Base-by-base conservation (phyloP, 768 basidiomycete genomes). In the Amanita inopinata region DNA sequence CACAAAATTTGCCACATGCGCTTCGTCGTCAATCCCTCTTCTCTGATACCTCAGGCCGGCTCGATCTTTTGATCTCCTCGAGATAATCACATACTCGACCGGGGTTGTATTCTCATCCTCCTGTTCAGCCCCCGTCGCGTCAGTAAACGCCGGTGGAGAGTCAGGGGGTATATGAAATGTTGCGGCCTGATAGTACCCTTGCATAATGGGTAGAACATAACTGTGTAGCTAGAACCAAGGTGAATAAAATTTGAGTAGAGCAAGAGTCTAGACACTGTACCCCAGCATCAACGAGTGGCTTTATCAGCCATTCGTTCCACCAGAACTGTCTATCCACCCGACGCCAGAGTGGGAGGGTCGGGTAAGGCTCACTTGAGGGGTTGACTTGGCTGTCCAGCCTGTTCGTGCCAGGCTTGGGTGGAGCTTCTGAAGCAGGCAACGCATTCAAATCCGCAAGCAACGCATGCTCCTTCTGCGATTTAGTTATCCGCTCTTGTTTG, bases 11-110 rank as follows among this genome's bases (percentile, higher is more conserved):
- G 91, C 93, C 3, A 92, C 93, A 56, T 88, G 74, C 4, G 91
- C 89, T 46, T 87, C 81, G 49, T 93, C 89, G 53, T 98, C 93
- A 40, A 97, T 78, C 1, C 96, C 96, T 53, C 96, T 70, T 32
- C 96, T 74, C 60, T 98, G 96, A 62, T 94, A 99, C 33, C 96
- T 71, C 51, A 98, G 65, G 1, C 96, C 96, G 4, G 93, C 90
- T 33, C 96, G 76, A 58, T 97, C 80, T 49, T 83, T 73, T 32
- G 89, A 90, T 9, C 96, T 67, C 30, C 96, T 71, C 2, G 92
- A 96, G 24, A 93, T 73, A 38, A 98, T 67, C 18, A 81, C 67
- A 51, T 97, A 88, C 49, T 89, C 80, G 7, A 90, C 76, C 4
- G 66, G 57, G 0, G 68, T 66, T 6, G 27, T 18, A 37, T 22